Evolutionary conservation across 2,329 filamentous ascomycete genomes (phyloP), one percentile per base, ranked within the genome.

Genomic region (Torrubiellomyces zombiae): DNA sequence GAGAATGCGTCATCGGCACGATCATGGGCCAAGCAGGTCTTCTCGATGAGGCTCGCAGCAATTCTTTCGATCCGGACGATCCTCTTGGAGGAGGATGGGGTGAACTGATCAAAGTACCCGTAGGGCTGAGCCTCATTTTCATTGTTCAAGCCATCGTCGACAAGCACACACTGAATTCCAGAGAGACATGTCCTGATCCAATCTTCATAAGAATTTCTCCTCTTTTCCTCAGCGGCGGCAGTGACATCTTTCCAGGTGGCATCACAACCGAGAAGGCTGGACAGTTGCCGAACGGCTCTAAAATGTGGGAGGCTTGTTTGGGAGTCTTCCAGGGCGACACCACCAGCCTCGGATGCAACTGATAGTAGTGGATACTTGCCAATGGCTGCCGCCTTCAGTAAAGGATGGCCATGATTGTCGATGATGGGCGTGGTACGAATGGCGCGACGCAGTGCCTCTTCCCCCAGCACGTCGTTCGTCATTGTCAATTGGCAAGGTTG

Each of bases 1-100:
- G 33, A 33, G 13, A 38, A 40, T 4, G 43, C 49, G 9, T 50
- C 30, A 3, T 38, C 32, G 1, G 36, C 27, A 1, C 35, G 28
- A 3, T 33, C 30, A 12, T 48, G 39, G 16, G 50, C 47, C 5
- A 48, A 41, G 23, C 51, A 50, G 9, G 54, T 45, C 7, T 59
- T 45, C 14, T 65, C 51, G 34, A 75, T 58, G 33, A 82, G 55
- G 7, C 64, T 54, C 18, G 71, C 67, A 0, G 78, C 79, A 2
- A 85, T 43, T 2, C 68, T 62, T 48, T 91, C 81, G 33, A 91
- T 78, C 7, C 80, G 66, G 11, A 86, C 70, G 27, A 91, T 82
- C 14, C 77, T 67, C 46, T 71, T 78, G 37, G 69, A 77, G 6
- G 61, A 54, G 26, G 66, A 67, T 12, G 58, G 53, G 0, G 73